These are phyloP conservation scores for Diutina neorugosa DNA, from an alignment of 1,139 yeast species.

Conservation along the genomic window DNA sequence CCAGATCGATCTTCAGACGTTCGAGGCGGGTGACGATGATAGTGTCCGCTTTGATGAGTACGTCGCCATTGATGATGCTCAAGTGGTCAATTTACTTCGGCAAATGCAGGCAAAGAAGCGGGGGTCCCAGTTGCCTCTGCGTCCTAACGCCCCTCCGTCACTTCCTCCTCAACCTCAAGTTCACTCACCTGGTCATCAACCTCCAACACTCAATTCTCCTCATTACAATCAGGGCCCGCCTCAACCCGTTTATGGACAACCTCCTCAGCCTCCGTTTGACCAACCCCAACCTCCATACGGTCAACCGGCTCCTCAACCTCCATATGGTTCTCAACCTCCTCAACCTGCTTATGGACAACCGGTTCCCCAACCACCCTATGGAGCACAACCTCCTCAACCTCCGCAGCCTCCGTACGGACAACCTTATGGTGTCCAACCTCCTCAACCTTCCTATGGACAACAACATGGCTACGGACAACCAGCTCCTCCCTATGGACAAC, in stretches of 20 bases:
- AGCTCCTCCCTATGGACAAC: slow-evolving; percentile 10
- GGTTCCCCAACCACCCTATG: background rate
- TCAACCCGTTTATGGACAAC: background rate
- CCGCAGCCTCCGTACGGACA: background rate
- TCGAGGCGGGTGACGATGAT: slow-evolving; percentile 58
- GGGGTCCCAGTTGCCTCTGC: background rate
- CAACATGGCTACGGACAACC: background rate
- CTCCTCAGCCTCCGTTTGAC: background rate
- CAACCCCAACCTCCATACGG: background rate
- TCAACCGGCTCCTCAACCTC: background rate
- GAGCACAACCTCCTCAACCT: background rate
- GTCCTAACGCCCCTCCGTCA: background rate
- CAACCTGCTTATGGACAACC: background rate
- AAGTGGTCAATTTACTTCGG: background rate
- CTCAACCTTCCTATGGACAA: background rate
- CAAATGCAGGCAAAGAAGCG: background rate
- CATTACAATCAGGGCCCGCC: background rate
- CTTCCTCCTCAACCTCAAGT: background rate
- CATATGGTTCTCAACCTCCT: background rate
- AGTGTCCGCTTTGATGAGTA: slow-evolving; percentile 77
- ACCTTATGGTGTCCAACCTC: background rate
- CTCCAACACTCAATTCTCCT: slow-evolving; percentile 9
- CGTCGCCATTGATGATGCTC: slow-evolving; percentile 16
- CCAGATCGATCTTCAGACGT: slow-evolving; percentile 59
- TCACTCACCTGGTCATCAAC: slow-evolving; percentile 29